Conservation (phyloP, 73 alveolate species). For the Breviolum minutum region DNA sequence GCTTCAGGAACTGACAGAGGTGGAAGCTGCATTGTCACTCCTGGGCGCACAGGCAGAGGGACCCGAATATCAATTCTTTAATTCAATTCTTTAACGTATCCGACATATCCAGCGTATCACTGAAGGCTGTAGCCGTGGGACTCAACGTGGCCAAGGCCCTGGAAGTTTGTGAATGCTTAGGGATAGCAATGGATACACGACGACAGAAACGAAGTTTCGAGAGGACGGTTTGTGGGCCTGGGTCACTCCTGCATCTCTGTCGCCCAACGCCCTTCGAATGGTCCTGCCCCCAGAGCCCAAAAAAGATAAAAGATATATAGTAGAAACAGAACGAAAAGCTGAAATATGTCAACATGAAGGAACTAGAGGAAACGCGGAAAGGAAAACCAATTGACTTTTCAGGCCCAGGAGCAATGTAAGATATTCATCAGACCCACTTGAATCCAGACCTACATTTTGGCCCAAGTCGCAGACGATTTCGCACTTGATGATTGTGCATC, state of each 20-base stretch:
- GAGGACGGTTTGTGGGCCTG: constrained; percentile 92
- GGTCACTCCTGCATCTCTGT: constrained; percentile 79
- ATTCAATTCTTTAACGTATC: not conserved
- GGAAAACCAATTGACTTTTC: not conserved
- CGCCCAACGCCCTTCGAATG: constrained; percentile 36
- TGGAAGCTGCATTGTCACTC: constrained; percentile 70
- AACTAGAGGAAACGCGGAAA: not conserved
- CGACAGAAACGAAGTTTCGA: not conserved
- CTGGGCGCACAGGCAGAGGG: constrained; percentile 67
- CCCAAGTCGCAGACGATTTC: not conserved
- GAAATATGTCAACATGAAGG: not conserved
- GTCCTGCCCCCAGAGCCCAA: not conserved
- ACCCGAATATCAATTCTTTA: no score
- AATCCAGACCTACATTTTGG: not conserved
- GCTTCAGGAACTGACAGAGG: constrained; percentile 64
- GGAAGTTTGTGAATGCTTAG: not conserved
- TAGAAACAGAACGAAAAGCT: not conserved
- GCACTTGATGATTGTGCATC: not conserved
- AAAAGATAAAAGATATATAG: no score
- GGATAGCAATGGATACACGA: not conserved
- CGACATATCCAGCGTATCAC: no score
- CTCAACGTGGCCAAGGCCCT: constrained; percentile 66
- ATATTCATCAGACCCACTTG: no score
- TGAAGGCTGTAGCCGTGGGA: constrained; percentile 77
- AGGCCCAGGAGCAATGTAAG: not conserved